A percentile compares a stretch with the other conserved stretches of the same genome.
Conservation (phyloP, 176 grass and related monocot genomes). For the Canna indica region DNA sequence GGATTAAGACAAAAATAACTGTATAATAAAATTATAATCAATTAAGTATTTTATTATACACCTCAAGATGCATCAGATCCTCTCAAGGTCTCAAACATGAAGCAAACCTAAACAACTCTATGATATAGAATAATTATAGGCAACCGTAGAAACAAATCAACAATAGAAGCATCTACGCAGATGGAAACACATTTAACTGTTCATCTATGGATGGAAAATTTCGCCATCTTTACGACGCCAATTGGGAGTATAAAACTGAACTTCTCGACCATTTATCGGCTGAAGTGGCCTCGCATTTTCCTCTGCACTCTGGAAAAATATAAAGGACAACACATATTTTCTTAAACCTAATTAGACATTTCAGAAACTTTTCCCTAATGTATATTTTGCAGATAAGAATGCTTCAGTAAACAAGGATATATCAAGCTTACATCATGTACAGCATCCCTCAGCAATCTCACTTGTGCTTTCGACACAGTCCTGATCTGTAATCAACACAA, state of each 20-base stretch:
- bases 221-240: not conserved
- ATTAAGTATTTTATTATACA: too few species aligned
- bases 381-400: not conserved
- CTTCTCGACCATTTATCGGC: not conserved
- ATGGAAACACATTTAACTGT: not conserved
- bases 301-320: not conserved
- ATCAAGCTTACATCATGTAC: constrained; percentile 54
- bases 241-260: constrained; percentile 4
- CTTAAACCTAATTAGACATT: not conserved
- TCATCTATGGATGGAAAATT: not conserved
- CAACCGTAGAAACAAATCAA: too few species aligned
- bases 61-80: not conserved
- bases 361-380: not conserved
- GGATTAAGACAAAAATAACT: too few species aligned
- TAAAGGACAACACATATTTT: not conserved
- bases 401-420: too few species aligned
- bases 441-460: constrained; percentile 51
- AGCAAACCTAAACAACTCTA: too few species aligned
- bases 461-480: constrained; percentile 41
- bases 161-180: too few species aligned
- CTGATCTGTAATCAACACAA: constrained; percentile 24
- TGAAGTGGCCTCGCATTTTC: constrained; percentile 4
- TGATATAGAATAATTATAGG: too few species aligned
- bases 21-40: too few species aligned
- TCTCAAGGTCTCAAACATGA: too few species aligned